phyloP scores from a whole-genome alignment of 768 basidiomycete species.

The Kwoniella shandongensis region DNA sequence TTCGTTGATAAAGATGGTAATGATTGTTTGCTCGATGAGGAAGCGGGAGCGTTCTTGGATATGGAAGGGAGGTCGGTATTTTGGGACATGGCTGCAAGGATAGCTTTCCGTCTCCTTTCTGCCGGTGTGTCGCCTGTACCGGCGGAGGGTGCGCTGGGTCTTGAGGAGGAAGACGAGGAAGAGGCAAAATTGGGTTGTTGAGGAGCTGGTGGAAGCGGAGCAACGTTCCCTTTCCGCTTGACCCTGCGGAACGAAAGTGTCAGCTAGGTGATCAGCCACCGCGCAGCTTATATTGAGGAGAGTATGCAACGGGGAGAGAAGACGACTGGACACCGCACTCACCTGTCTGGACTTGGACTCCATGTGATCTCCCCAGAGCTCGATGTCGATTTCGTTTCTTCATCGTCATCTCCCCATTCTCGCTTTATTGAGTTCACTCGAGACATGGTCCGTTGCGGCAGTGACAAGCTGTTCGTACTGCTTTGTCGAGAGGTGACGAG shows the following conservation, averaged over 20 bases:
- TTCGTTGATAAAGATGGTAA: conserved; percentile 4
- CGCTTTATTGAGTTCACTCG: conserved; percentile 44
- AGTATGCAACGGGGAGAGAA: too few relatives aligned
- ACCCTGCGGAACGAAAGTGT: not conserved
- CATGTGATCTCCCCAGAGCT: conserved; percentile 20
- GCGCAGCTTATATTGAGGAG: too few relatives aligned
- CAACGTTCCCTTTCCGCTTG: conserved; percentile 16
- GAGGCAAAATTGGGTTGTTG: conserved; percentile 10
- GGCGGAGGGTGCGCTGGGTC: not conserved
- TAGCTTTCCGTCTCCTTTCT: conserved; percentile 37
- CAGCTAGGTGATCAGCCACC: not conserved
- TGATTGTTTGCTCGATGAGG: not conserved
- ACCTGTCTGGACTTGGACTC: conserved; percentile 29
- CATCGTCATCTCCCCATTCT: conserved; percentile 34
- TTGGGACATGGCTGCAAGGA: conserved; percentile 31
- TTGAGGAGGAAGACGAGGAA: not conserved
- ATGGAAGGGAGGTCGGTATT: conserved; percentile 7
- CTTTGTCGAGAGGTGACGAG: conserved; percentile 9
- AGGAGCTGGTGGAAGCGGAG: conserved; percentile 9
- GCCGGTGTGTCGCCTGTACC: conserved; percentile 28
- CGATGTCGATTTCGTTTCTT: not conserved
- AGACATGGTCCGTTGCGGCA: conserved; percentile 23
- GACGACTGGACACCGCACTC: not conserved
- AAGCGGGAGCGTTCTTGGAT: not conserved
- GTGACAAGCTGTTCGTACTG: not conserved